phyloP scores from a whole-genome alignment of 257 asterid genomes.

The Euphrasia confusa region DNA sequence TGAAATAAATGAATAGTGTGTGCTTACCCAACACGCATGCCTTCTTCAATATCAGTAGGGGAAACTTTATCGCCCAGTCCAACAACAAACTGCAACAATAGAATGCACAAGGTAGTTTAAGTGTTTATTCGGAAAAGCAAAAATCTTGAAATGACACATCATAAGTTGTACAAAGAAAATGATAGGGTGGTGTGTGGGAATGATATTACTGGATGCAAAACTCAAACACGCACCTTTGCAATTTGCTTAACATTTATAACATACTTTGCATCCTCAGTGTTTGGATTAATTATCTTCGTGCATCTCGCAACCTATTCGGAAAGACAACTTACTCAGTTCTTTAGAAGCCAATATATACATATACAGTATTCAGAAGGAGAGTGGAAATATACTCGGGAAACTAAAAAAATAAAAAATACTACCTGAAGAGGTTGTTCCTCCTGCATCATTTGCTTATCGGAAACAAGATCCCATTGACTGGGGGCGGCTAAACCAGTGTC shows the following conservation, averaged over 20 bases:
- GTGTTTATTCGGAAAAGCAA: background rate
- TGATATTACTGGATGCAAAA: background rate
- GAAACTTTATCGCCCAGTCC: conserved; percentile 90
- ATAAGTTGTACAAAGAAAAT: background rate
- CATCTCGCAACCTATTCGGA: conserved; percentile 72
- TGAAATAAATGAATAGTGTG: background rate
- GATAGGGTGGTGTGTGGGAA: background rate
- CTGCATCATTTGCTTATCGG: conserved; percentile 99
- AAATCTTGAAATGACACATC: conserved; percentile 7
- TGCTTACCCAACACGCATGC: conserved; percentile 85
- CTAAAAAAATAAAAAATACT: conserved; percentile 14
- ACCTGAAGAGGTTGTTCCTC: conserved; percentile 94
- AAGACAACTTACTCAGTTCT: background rate
- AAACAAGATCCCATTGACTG: conserved; percentile 98
- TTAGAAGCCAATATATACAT: background rate
- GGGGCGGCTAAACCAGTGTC: conserved; percentile 98
- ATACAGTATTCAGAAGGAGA: background rate
- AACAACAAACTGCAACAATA: conserved; percentile 65
- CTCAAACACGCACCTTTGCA: conserved; percentile 45
- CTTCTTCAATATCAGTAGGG: conserved; percentile 92
- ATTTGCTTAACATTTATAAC: conserved; percentile 70
- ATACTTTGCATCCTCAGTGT: conserved; percentile 69
- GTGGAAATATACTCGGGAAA: background rate
- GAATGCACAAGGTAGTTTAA: conserved; percentile 8
- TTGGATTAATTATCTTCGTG: conserved; percentile 75